Base-by-base conservation (phyloP, 2,329 filamentous ascomycete genomes). In the Cytospora piceicola region DNA sequence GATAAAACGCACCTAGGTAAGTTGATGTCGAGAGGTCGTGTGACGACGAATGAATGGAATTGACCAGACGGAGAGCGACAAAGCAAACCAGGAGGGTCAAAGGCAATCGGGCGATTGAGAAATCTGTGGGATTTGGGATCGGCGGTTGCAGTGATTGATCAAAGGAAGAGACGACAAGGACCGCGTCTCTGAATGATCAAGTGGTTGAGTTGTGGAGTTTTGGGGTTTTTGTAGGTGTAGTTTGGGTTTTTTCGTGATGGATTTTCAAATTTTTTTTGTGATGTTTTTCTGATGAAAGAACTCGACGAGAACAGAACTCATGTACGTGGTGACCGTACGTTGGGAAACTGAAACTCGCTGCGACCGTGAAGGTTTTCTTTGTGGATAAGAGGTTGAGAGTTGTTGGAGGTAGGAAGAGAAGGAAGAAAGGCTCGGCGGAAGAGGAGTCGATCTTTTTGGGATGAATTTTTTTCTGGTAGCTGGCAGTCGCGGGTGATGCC, bases 231-330 rank as follows among this genome's bases (percentile, higher is more conserved):
- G 63, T 60, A 55, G 56, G 63, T 55, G 32, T 27, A 65, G 69
- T 71, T 70, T 68, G 69, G 69, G 69, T 67, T 73, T 78, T 81
- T 81, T 85, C 80, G 80, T 75, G 74, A 64, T 69, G 77, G 77
- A 79, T 86, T 87, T 85, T 82, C 79, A 78, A 77, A 72, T 86
- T 88, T 88, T 87, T 87, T 86, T 83, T 77, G 74, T 79, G 78
- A 77, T 78, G 84, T 84, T 85, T 79, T 80, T 75, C 78, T 76
- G 75, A 72, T 75, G 80, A 80, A 79, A 73, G 72, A 82, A 80
- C 78, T 78, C 82, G 81, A 80, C 79, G 82, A 84, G 84, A 82
- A 83, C 83, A 87, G 82, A 84, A 81, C 83, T 80, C 76, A 79
- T 82, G 83, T 80, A 84, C 83, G 82, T 82, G 69, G 51, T 32